phyloP scores from a whole-genome alignment of 2,329 filamentous ascomycete species.

The Allantophomopsis lycopodina region DNA sequence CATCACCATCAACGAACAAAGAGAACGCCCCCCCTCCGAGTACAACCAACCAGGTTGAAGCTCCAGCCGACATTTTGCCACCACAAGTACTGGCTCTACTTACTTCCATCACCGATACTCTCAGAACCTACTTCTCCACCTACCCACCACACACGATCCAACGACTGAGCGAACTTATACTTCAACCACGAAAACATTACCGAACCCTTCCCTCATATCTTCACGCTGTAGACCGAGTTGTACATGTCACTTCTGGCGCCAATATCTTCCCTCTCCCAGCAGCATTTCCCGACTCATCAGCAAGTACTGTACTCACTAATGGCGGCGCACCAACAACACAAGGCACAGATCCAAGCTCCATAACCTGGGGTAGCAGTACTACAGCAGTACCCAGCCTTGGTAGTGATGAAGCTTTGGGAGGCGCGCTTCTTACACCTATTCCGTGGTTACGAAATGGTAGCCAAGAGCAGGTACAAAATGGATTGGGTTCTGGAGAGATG shows the following conservation, averaged over 20 bases:
- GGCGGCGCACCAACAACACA: conserved; percentile 30
- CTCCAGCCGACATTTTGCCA: conserved; percentile 36
- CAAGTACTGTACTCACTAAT: conserved; percentile 41
- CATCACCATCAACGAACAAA: conserved; percentile 45
- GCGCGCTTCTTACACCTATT: conserved; percentile 84
- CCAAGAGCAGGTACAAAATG: conserved; percentile 14
- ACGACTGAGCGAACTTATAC: conserved; percentile 74
- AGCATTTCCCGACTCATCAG: conserved; percentile 42
- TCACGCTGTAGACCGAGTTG: conserved; percentile 78
- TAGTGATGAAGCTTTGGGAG: conserved; percentile 79
- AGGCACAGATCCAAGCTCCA: conserved; percentile 17
- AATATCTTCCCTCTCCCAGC: conserved; percentile 73
- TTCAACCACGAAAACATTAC: conserved; percentile 68
- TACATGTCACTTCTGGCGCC: conserved; percentile 74
- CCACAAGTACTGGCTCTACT: conserved; percentile 50
- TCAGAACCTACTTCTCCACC: conserved; percentile 52
- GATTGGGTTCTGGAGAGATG: conserved; percentile 25
- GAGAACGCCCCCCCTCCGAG: conserved; percentile 45
- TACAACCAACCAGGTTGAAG: conserved; percentile 15
- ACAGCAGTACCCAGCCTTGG: conserved; percentile 38
- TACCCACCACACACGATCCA: conserved; percentile 88
- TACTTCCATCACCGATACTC: conserved; percentile 41
- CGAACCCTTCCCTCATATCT: conserved; percentile 72
- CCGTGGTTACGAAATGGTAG: conserved; percentile 54
- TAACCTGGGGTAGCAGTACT: conserved; percentile 33